Percentiles rank a stretch among this genome's conserved stretches.
Conservation (phyloP, 306 rosid genomes). For the Hippophae rhamnoides region DNA sequence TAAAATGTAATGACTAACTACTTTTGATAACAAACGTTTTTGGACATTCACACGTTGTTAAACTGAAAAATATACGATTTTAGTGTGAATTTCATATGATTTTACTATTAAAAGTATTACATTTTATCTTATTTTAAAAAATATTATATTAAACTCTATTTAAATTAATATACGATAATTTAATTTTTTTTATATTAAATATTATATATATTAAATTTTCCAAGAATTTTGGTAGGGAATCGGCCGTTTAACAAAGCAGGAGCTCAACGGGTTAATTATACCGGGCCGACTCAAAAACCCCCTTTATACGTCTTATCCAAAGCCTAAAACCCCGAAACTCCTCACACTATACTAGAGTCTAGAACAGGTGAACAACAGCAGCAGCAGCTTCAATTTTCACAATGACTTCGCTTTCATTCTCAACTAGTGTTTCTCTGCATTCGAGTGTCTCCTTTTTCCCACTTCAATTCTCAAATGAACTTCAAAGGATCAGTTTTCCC, state of each 20-base stretch:
- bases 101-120: too few relatives aligned
- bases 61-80: too few relatives aligned
- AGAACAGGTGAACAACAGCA: neutral
- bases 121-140: too few relatives aligned
- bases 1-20: too few relatives aligned
- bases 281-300: constrained; percentile 49
- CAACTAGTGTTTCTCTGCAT: constrained; percentile 28
- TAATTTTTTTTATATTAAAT: too few relatives aligned
- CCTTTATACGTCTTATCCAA: constrained; percentile 8
- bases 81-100: too few relatives aligned
- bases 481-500: constrained; percentile 33
- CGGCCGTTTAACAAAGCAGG: neutral
- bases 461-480: constrained; percentile 26
- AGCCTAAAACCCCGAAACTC: constrained; percentile 13
- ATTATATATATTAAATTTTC: too few relatives aligned
- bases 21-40: too few relatives aligned
- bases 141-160: too few relatives aligned
- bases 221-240: neutral
- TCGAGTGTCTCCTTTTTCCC: constrained; percentile 23
- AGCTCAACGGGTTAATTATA: constrained; percentile 2
- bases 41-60: too few relatives aligned
- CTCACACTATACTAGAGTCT: neutral
- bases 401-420: constrained; percentile 44
- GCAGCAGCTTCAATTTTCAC: neutral
- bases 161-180: too few relatives aligned